Conservation (phyloP, 257 asterid genomes). For the Solanum peruvianum region DNA sequence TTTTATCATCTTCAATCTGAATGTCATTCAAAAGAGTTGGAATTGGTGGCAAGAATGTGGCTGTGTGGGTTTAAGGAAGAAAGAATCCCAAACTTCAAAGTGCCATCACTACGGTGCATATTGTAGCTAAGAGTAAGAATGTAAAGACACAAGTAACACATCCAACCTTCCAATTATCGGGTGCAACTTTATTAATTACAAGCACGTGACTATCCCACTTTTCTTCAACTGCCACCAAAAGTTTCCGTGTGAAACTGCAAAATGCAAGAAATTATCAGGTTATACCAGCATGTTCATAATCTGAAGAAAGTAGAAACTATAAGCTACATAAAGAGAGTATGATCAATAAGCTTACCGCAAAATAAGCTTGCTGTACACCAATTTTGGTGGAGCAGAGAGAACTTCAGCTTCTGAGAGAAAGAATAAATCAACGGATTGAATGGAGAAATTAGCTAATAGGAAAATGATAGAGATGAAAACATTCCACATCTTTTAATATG, state of each 20-base stretch:
- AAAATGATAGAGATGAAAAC: not conserved
- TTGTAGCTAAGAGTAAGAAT: not conserved
- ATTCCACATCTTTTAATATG: not conserved
- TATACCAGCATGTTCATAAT: not conserved
- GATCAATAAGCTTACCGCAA: conserved; percentile 42
- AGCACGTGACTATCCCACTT: conserved; percentile 73
- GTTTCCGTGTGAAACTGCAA: conserved; percentile 80
- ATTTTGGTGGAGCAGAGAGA: conserved; percentile 90
- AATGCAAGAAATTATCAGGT: not conserved
- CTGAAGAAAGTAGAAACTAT: not conserved
- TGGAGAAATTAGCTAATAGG: not conserved
- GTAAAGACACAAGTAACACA: not conserved
- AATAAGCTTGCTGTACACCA: conserved; percentile 91
- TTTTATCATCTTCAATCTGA: not conserved
- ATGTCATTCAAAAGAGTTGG: not conserved
- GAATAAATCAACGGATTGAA: not conserved
- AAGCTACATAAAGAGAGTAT: not conserved
- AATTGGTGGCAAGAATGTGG: not conserved
- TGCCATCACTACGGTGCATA: not conserved
- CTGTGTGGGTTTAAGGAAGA: not conserved
- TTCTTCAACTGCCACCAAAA: conserved; percentile 80
- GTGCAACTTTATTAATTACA: conserved; percentile 62
- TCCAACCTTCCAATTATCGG: conserved; percentile 77
- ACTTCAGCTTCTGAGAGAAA: conserved; percentile 66
- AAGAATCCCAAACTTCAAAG: not conserved